These are phyloP conservation scores for Rubia balearica DNA, from an alignment of 305 asterid species.

Conservation along the genomic window DNA sequence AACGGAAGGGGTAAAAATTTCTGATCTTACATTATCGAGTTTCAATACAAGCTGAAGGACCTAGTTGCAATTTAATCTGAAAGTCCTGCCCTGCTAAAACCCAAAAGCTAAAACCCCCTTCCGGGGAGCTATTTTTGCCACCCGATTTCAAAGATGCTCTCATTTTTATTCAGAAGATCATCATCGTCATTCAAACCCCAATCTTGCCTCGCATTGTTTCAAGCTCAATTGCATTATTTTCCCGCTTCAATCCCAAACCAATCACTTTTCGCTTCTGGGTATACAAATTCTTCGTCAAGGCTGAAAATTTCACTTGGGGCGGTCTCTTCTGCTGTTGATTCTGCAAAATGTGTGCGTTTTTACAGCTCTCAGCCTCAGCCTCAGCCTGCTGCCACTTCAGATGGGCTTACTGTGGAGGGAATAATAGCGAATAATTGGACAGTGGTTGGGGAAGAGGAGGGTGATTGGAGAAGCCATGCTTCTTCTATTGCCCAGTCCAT, in stretches of 20 bases:
- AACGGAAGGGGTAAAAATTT: too few relatives aligned
- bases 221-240: slow-evolving; percentile 15
- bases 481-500: slow-evolving; percentile 86
- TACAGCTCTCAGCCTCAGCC: slow-evolving; percentile 49
- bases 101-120: slow-evolving; percentile 2
- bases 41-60: too few relatives aligned
- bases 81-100: neutral
- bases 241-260: slow-evolving; percentile 16
- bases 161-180: slow-evolving; percentile 37
- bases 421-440: slow-evolving; percentile 70
- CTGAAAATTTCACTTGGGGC: slow-evolving; percentile 25
- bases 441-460: slow-evolving; percentile 60
- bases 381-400: slow-evolving; percentile 56
- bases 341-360: slow-evolving; percentile 21
- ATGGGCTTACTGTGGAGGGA: slow-evolving; percentile 77
- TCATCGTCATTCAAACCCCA: slow-evolving; percentile 21
- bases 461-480: slow-evolving; percentile 89
- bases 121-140: neutral
- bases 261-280: slow-evolving; percentile 23
- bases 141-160: slow-evolving; percentile 33
- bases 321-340: neutral
- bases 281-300: slow-evolving; percentile 12
- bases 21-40: too few relatives aligned
- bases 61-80: neutral
- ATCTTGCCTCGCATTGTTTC: slow-evolving; percentile 18